Conservation (phyloP, 345 rosid genomes). For the Garcia nutans region DNA sequence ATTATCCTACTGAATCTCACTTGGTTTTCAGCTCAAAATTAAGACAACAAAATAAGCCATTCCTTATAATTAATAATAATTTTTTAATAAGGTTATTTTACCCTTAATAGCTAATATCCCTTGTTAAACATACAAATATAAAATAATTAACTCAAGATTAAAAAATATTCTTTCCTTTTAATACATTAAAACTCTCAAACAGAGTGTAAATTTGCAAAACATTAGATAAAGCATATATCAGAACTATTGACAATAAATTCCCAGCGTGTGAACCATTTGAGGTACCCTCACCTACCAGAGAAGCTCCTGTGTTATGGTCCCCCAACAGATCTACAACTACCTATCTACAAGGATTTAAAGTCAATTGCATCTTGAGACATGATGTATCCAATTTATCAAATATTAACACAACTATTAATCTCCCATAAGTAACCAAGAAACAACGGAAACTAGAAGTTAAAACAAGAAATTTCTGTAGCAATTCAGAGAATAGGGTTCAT, state of each 20-base stretch:
- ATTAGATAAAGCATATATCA: not conserved
- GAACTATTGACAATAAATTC: not conserved
- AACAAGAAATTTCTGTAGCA: not conserved
- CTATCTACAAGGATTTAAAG: not conserved
- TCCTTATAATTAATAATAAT: too few relatives aligned
- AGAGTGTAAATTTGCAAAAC: too few relatives aligned
- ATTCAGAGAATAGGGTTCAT: not conserved
- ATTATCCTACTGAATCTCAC: too few relatives aligned
- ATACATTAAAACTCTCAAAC: too few relatives aligned
- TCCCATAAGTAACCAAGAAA: not conserved
- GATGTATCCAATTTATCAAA: not conserved
- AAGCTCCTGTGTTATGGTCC: not conserved
- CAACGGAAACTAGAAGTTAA: not conserved
- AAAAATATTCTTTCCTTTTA: too few relatives aligned
- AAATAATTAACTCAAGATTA: too few relatives aligned
- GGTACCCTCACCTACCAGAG: too few relatives aligned
- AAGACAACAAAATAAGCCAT: too few relatives aligned
- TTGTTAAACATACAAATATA: too few relatives aligned
- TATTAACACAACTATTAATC: not conserved
- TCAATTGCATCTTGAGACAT: not conserved
- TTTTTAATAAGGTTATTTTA: too few relatives aligned
- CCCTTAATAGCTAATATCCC: too few relatives aligned
- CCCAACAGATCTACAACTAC: not conserved
- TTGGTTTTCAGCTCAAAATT: too few relatives aligned
- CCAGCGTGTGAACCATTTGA: not conserved